phyloP scores from a whole-genome alignment of 148 eudicot genomes.

The Cornus suecica region DNA sequence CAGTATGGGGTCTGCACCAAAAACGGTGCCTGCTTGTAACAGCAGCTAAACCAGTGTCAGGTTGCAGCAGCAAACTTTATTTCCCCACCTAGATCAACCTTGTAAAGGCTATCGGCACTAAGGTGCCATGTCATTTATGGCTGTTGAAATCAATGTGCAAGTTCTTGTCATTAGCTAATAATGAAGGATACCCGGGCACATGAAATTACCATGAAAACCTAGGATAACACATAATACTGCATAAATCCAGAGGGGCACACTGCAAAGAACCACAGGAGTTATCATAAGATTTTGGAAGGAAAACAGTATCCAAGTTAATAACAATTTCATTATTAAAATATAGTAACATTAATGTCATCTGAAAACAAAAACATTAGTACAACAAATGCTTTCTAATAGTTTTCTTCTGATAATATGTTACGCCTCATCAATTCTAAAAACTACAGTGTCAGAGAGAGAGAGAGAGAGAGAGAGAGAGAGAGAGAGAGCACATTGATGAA shows the following conservation, averaged over 20 bases:
- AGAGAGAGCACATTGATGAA: neutral
- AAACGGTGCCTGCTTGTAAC: neutral
- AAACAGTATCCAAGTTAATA: neutral
- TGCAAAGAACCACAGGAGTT: constrained; percentile 32
- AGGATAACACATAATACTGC: constrained; percentile 59
- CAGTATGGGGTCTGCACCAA: neutral
- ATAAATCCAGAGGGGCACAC: constrained; percentile 80
- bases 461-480: no score
- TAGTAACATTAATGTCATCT: neutral
- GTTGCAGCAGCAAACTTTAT: neutral
- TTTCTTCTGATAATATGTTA: neutral
- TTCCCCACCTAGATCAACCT: neutral
- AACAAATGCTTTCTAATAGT: neutral
- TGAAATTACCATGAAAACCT: constrained; percentile 67
- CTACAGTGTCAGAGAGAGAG: neutral
- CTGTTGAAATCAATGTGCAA: neutral
- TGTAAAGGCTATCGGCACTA: neutral
- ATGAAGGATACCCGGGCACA: neutral
- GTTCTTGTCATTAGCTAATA: constrained; percentile 1
- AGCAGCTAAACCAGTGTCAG: neutral
- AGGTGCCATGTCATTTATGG: neutral
- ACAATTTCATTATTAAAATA: neutral
- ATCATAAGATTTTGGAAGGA: constrained; percentile 5
- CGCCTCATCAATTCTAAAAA: neutral
- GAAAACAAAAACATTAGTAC: neutral